Percentiles rank a stretch among this genome's conserved stretches.
phyloP scores from a whole-genome alignment of 2,329 filamentous ascomycete species.

The Hypoxylon sp. region DNA sequence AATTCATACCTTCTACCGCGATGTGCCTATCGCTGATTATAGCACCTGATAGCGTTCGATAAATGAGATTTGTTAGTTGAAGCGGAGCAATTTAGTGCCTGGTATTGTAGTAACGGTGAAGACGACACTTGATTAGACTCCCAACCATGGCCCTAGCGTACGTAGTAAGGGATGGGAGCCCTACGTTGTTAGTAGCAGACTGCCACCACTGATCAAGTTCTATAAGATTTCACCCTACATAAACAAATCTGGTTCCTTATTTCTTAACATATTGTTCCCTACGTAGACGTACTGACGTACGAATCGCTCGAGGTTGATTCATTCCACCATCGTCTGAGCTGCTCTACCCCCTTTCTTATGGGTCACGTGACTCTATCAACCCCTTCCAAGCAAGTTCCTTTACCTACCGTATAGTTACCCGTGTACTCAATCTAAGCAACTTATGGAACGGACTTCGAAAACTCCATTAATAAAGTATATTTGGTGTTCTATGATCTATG shows the following conservation, averaged over 20 bases:
- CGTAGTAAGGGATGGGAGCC: not conserved
- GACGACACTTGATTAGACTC: slow-evolving; percentile 10
- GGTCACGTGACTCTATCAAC: not conserved
- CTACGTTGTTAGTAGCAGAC: not conserved
- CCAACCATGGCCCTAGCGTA: not conserved
- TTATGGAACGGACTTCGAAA: not conserved
- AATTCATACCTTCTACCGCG: slow-evolving; percentile 30
- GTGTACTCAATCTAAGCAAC: too few species aligned
- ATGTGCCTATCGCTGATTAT: slow-evolving; percentile 9
- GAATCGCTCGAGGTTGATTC: not conserved
- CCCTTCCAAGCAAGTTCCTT: too few species aligned
- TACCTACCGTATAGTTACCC: too few species aligned
- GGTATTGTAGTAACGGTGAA: slow-evolving; percentile 4
- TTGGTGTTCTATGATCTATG: not conserved
- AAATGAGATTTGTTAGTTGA: slow-evolving; percentile 28
- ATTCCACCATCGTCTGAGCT: not conserved
- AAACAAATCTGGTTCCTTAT: too few species aligned
- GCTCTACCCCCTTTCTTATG: not conserved
- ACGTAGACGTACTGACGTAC: not conserved
- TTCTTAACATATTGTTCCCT: not conserved
- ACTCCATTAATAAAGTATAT: not conserved
- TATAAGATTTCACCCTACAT: not conserved
- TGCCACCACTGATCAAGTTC: too few species aligned
- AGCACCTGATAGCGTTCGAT: slow-evolving; percentile 23
- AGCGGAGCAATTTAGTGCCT: not conserved